phyloP scores from a whole-genome alignment of 2,329 filamentous ascomycete species.

The Orbilia ellipsospora region DNA sequence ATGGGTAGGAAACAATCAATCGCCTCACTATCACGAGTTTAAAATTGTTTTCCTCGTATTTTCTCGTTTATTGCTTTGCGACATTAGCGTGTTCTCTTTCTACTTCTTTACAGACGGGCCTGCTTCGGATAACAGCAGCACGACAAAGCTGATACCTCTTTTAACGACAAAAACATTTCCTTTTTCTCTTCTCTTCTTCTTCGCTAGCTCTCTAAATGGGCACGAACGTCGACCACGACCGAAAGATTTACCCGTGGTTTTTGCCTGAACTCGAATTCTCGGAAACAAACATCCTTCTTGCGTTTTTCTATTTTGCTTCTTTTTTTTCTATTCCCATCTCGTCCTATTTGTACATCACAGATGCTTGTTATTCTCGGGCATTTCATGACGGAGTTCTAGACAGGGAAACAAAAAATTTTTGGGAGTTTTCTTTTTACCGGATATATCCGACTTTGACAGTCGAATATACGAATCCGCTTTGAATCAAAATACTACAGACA shows the following conservation, averaged over 20 bases:
- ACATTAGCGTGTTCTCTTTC: conserved; percentile 50
- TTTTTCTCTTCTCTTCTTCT: conserved; percentile 8
- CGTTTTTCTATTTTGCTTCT: conserved; percentile 9
- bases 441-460: conserved; percentile 42
- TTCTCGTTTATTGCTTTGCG: conserved; percentile 40
- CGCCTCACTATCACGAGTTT: conserved; percentile 43
- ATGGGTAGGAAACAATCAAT: conserved; percentile 45
- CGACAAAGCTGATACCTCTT: conserved; percentile 23
- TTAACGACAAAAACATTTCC: conserved; percentile 42
- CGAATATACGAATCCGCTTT: conserved; percentile 6
- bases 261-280: conserved; percentile 21
- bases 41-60: conserved; percentile 22
- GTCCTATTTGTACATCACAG: conserved; percentile 49
- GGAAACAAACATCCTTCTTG: conserved; percentile 5
- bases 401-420: conserved; percentile 34
- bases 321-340: conserved; percentile 11
- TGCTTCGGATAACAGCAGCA: conserved; percentile 33
- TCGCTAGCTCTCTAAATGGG: conserved; percentile 3
- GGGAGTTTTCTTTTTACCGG: conserved; percentile 26
- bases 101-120: conserved; percentile 29
- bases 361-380: conserved; percentile 24
- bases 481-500: too few species aligned
- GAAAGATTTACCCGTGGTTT: conserved; percentile 35
- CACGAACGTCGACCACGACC: conserved; percentile 44
- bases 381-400: conserved; percentile 54